Base-by-base conservation (phyloP, 1,284 basidiomycete species). In the Peniophora sp. region DNA sequence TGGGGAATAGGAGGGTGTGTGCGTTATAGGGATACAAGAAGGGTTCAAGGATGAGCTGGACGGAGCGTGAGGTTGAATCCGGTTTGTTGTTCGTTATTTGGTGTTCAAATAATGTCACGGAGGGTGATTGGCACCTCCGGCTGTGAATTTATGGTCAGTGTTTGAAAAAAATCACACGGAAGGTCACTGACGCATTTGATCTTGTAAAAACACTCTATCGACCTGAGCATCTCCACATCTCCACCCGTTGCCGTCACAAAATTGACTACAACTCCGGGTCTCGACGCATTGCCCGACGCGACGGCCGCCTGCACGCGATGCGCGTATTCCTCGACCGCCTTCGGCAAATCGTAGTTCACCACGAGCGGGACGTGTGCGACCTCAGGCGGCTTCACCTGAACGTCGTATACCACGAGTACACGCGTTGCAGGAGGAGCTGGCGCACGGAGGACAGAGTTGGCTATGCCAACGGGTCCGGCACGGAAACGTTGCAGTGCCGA, bases 131-230 rank as follows among this genome's bases (percentile, higher is more conserved):
- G 88, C 66, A 91, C 88, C 81, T 91, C 88, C 65, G 88, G 88
- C 88, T 90, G 64, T 48, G 58, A 53, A 56, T 3, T 24, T 52
- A 43, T 22, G 47, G 12, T 20, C 47, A 20, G 20, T 18, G 15
- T 23, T 22, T 22, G 32, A 48, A 34, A 46, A 17, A 14, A 54
- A 55, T 39, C 58, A 54, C 51, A 17, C 49, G 43, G 45, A 34
- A 35, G 32, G 49, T 51, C 18, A 77, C 88, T 65, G 69, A 90
- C 88, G 70, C 88, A 90, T 90, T 90, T 91, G 73, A 90, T 91
- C 77, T 93, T 91, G 77, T 94, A 95, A 70, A 92, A 93, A 77
- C 93, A 96, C 74, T 97, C 94, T 73, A 97, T 95, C 59, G 90
- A 93, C 62, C 94, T 82, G 57, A 97, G 74, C 94, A 97, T 97